Conservation (phyloP, 768 basidiomycete genomes). For the Xerocomellus amylosporus region DNA sequence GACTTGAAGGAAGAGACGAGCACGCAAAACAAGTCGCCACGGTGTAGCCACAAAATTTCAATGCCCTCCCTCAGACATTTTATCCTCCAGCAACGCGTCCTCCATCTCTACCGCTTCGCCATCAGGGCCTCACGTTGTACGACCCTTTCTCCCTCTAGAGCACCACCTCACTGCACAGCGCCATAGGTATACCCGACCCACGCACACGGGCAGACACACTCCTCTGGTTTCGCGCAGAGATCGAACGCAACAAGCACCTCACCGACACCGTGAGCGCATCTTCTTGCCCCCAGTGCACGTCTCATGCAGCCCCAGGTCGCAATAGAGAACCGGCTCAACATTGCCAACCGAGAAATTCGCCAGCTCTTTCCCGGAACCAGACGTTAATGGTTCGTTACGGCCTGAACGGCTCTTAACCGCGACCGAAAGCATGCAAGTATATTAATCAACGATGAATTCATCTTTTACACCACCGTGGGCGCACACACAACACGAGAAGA, state of each 20-base stretch:
- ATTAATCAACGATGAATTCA: not conserved
- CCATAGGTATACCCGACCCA: slow-evolving; percentile 60
- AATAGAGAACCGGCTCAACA: slow-evolving; percentile 60
- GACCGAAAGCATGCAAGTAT: not conserved
- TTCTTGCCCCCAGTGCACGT: not conserved
- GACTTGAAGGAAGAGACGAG: slow-evolving; percentile 10
- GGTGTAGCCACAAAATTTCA: slow-evolving; percentile 13
- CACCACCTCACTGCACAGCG: slow-evolving; percentile 4
- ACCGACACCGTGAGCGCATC: slow-evolving; percentile 48
- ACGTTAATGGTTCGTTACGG: not conserved
- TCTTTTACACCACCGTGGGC: not conserved
- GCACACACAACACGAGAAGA: not conserved
- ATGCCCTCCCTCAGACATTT: slow-evolving; percentile 67
- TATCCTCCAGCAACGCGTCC: slow-evolving; percentile 58
- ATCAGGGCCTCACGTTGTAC: slow-evolving; percentile 68
- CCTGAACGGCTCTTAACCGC: not conserved
- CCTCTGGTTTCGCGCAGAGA: slow-evolving; percentile 68
- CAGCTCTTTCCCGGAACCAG: slow-evolving; percentile 43
- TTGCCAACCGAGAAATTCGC: slow-evolving; percentile 57
- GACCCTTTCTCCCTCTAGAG: slow-evolving; percentile 3
- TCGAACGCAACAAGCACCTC: slow-evolving; percentile 60
- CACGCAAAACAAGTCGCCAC: slow-evolving; percentile 18
- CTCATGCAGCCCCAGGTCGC: slow-evolving; percentile 39
- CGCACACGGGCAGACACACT: slow-evolving; percentile 62
- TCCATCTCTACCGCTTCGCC: slow-evolving; percentile 63